Evolutionary conservation across 23 red algal species (phyloP).

Genomic region (Cyanidium caldarium): DNA sequence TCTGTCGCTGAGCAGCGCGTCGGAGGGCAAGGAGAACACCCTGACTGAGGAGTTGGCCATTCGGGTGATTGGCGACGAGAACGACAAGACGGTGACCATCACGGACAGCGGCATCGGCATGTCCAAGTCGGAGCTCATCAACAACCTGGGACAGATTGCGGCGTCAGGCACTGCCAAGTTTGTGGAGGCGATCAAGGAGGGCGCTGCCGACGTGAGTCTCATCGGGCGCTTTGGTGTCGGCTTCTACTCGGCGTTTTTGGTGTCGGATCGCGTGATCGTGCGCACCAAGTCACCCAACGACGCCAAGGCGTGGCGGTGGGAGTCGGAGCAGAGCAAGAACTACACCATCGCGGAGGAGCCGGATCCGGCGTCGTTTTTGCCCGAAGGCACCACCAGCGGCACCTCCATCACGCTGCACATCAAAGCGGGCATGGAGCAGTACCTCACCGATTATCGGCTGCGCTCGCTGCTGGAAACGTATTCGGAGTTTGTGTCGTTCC

Average conservation of each 20-base stretch:
- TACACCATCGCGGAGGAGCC: constrained; percentile 62
- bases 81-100: constrained; percentile 41
- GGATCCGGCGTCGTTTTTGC: constrained; percentile 17
- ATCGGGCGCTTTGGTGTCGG: constrained; percentile 98
- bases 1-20: constrained; percentile 34
- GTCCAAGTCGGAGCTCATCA: constrained; percentile 79
- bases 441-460: constrained; percentile 51
- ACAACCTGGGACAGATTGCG: constrained; percentile 82
- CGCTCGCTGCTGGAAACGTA: constrained; percentile 67
- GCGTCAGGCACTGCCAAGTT: constrained; percentile 95
- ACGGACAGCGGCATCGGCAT: constrained; percentile 90
- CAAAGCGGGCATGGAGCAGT: constrained; percentile 57
- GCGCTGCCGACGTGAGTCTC: constrained; percentile 46
- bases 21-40: not conserved
- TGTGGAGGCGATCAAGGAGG: constrained; percentile 51
- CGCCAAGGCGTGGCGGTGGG: constrained; percentile 50
- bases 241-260: constrained; percentile 92
- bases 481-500: constrained; percentile 90
- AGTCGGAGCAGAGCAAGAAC: constrained; percentile 31
- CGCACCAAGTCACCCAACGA: constrained; percentile 40
- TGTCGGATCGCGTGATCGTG: constrained; percentile 71
- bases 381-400: constrained; percentile 28
- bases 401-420: constrained; percentile 68
- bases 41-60: constrained; percentile 32
- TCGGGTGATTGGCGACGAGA: constrained; percentile 69